Conservation (phyloP, 2,329 filamentous ascomycete genomes). For the Verticillium albo-atrum region DNA sequence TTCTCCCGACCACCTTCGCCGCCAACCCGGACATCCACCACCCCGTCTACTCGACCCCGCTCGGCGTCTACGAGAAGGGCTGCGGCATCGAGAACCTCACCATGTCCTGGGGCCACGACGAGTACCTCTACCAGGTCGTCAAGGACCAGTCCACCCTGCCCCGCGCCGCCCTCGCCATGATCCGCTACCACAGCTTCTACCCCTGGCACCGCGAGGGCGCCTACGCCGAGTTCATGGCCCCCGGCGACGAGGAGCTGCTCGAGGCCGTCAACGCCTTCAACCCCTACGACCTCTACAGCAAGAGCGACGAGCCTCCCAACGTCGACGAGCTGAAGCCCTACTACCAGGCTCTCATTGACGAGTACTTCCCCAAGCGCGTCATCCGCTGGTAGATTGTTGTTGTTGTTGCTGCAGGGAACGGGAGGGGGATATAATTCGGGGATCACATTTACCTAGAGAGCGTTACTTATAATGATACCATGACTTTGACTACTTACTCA, state of each 20-base stretch:
- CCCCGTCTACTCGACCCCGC: conserved; percentile 67
- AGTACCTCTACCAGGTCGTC: conserved; percentile 82
- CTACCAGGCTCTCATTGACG: conserved; percentile 37
- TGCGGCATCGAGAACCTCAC: conserved; percentile 86
- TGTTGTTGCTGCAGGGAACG: too few relatives aligned
- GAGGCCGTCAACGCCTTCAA: conserved; percentile 82
- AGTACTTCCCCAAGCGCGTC: conserved; percentile 35
- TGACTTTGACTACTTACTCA: neutral
- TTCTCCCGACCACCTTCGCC: conserved; percentile 74
- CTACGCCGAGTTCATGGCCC: conserved; percentile 78
- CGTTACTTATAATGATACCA: neutral
- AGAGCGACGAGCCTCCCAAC: conserved; percentile 76
- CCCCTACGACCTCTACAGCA: conserved; percentile 88
- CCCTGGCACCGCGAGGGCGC: conserved; percentile 82
- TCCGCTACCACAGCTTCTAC: conserved; percentile 90
- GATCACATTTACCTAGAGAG: neutral
- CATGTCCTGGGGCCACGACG: conserved; percentile 86
- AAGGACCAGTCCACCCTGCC: conserved; percentile 79
- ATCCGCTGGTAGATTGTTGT: conserved; percentile 37
- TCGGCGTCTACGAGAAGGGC: conserved; percentile 74
- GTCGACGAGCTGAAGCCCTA: conserved; percentile 68
- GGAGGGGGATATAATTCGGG: neutral
- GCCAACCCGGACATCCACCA: conserved; percentile 71
- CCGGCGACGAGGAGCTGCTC: conserved; percentile 75
- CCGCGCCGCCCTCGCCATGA: conserved; percentile 83